Evolutionary conservation across 495 filamentous ascomycete genomes (phyloP), one percentile per base, ranked within the genome.

Genomic region (Aspergillus carlsbadensis): DNA sequence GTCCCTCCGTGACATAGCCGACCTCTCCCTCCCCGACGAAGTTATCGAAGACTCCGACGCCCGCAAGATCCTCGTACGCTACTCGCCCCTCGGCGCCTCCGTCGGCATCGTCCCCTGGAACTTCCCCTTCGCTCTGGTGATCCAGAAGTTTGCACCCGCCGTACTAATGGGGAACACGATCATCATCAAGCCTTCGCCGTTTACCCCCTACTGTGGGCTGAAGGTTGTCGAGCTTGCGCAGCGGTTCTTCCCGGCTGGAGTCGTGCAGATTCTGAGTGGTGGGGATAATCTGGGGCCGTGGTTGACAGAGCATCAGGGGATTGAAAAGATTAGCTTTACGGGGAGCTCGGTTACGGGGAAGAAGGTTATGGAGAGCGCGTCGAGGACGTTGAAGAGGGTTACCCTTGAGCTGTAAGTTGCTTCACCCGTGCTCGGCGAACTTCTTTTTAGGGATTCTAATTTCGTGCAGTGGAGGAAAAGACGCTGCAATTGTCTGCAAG

Each of bases 171-270:
- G 84, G 0, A 84, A 84, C 63, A 73, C 71, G 2, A 71, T 96
- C 50, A 87, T 97, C 63, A 75, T 96, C 59, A 97, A 97, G 76
- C 87, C 92, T 5, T 96, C 92, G 0, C 92, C 96, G 71, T 84
- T 90, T 53, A 91, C 96, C 49, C 92, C 92, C 6, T 90, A 93
- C 17, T 91, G 89, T 20, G 85, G 85, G 36, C 91, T 94, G 83
- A 92, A 91, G 65, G 74, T 96, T 17, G 91, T 86, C 29, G 88
- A 95, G 63, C 78, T 96, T 10, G 85, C 83, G 36, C 81, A 86
- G 60, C 84, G 94, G 71, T 91, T 91, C 17, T 93, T 96, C 67
- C 92, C 92, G 35, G 76, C 86, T 6, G 92, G 92, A 34, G 91
- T 96, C 5, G 76, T 97, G 47, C 95, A 95, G 69, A 81, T 96